These are phyloP conservation scores for Solidago caesia DNA, from an alignment of 129 eudicot species.

Conservation along the genomic window DNA sequence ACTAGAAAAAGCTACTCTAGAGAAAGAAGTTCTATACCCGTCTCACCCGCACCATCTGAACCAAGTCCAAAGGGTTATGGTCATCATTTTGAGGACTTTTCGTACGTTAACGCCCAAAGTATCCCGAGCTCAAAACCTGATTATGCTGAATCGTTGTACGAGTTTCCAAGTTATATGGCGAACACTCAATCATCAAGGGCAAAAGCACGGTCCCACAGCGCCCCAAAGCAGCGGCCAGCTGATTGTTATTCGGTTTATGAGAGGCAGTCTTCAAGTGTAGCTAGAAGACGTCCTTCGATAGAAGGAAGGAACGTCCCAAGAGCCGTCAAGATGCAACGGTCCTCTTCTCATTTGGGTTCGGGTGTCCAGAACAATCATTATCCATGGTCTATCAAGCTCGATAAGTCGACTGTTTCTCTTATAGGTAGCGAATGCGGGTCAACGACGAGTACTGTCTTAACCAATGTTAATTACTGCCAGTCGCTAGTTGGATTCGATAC, in stretches of 20 bases:
- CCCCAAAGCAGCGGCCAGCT: conserved; percentile 76
- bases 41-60: conserved; percentile 78
- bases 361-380: conserved; percentile 66
- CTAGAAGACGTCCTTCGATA: conserved; percentile 60
- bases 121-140: conserved; percentile 69
- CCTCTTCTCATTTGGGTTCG: conserved; percentile 65
- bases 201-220: conserved; percentile 82
- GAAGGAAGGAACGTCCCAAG: conserved; percentile 91
- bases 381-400: conserved; percentile 89
- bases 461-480: conserved; percentile 66
- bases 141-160: conserved; percentile 64
- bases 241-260: conserved; percentile 36
- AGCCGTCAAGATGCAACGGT: conserved; percentile 76
- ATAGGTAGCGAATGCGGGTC: conserved; percentile 90
- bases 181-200: conserved; percentile 89
- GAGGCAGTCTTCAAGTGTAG: conserved; percentile 45
- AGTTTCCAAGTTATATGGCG: conserved; percentile 89
- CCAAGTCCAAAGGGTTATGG: conserved; percentile 66
- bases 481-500: conserved; percentile 70
- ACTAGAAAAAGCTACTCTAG: conserved; percentile 61
- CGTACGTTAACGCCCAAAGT: conserved; percentile 50
- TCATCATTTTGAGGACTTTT: conserved; percentile 66
- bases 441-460: conserved; percentile 54
- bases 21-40: conserved; percentile 43
- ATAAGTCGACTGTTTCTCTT: conserved; percentile 70